Evolutionary conservation across 768 basidiomycete species (phyloP), one percentile per base, ranked within the genome.

Genomic region (Clathrus columnatus): DNA sequence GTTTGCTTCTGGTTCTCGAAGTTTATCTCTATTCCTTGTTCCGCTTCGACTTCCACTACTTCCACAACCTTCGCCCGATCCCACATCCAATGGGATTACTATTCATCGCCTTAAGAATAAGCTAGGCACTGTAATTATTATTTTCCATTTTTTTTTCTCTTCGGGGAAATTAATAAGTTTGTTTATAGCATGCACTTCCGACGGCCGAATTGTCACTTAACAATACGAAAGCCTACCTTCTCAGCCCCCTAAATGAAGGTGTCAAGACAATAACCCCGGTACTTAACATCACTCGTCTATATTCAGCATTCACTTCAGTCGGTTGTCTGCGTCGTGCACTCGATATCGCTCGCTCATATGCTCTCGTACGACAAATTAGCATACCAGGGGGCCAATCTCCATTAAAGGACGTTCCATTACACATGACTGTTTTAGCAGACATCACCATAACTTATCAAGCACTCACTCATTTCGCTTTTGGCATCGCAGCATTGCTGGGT

Each of bases 101-200:
- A 68, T 85, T 1, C 87, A 91, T 66, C 75, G 86, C 14, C 73
- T 89, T 46, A 91, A 91, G 70, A 76, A 85, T 65, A 90, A 90
- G 68, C 73, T 88, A 28, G 87, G 88, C 2, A 90, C 88, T 5
- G 52, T 54, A 45, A 16, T 29, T 51, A 36, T 7, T 17, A 11
- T 5, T n/a, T 11, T 11, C n/a, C 23, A 46, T 50, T 26, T 50
- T 8, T 28, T 23, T 50, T 28, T 24, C n/a, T 10, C 14, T 48
- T 21, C 48, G 16, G 16, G 14, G 17, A 26, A 30, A 20, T 30
- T 30, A 2, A 20, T 14, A 3, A 5, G 16, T 30, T 50, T 50
- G 3, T 20, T 50, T 30, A 11, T 8, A 54, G 0, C 78, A 83
- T 54, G 72, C 78, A 20, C 68, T 90, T 18, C 87, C 87, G 0